Evolutionary conservation across 2,329 filamentous ascomycete genomes (phyloP), one percentile per base, ranked within the genome.

Genomic region (Fusarium newnesense): DNA sequence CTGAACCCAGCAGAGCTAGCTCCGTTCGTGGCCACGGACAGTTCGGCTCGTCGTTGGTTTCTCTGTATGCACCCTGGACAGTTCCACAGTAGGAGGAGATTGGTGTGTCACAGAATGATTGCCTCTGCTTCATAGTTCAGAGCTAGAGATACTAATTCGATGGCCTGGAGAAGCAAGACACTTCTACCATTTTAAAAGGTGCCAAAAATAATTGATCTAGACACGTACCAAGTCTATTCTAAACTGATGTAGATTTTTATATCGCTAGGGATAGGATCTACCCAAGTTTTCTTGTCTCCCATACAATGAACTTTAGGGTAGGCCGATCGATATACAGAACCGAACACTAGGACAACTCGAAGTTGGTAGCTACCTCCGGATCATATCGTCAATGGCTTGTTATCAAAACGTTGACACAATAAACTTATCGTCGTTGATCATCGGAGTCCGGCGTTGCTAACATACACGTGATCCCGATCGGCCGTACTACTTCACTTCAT

Each of bases 91-190:
- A 52, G 46, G 62, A 68, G 44, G 65, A 70, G 62, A 73, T 65
- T 73, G 62, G 68, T 60, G 73, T 69, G 75, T 77, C 65, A 60
- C 75, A 75, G 67, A 72, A 43, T 68, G 67, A 69, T 68, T 75
- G 57, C 47, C 61, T 73, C 49, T 69, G 62, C 60, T 62, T 30
- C 49, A 66, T 47, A 28, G 32, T 69, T 43, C 28, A 65, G 50
- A 37, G n/a, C 43, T 49, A 24, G 52, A 59, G 42, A 47, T 39
- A 46, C 43, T 34, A 30, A 44, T 47, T 49, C 15, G 24, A 36
- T 42, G 12, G 24, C n/a, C 37, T 34, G 24, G 6, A 6, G 16
- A 16, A 15, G 30, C 30, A 50, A 34, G 16, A 34, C 19, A 34
- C 16, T 50, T 50, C 30, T n/a, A 16, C 19, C 18, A 19, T 12